Conservation (phyloP, 139 green algal species). For the Diplosphaera chodatii region DNA sequence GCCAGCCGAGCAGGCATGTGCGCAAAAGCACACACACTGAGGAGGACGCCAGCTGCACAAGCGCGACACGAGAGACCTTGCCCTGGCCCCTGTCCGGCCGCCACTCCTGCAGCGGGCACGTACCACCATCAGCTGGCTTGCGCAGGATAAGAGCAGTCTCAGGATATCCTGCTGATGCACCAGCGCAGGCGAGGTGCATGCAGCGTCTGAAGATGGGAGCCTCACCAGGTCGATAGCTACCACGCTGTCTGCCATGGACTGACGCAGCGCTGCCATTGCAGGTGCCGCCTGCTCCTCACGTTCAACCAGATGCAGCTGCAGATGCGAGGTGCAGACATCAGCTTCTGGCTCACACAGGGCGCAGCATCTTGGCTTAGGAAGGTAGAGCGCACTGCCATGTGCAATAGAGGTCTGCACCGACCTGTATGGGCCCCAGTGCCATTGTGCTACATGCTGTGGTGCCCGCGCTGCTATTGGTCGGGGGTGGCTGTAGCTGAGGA, state of each 20-base stretch:
- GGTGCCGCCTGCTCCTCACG: background rate
- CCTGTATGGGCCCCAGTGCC: background rate
- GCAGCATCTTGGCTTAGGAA: too few relatives aligned
- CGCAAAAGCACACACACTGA: slow-evolving; percentile 6
- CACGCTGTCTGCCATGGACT: background rate
- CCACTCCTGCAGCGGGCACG: slow-evolving; percentile 2
- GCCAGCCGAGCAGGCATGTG: slow-evolving; percentile 11
- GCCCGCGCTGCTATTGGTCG: background rate
- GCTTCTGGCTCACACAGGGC: background rate
- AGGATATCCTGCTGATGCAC: too few relatives aligned
- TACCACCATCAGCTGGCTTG: too few relatives aligned
- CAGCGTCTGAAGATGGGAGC: too few relatives aligned
- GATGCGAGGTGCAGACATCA: background rate
- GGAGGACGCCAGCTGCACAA: slow-evolving; percentile 20
- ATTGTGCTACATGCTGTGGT: background rate
- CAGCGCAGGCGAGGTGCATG: too few relatives aligned
- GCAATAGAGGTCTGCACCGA: too few relatives aligned
- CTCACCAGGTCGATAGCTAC: background rate
- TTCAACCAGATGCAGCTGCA: background rate
- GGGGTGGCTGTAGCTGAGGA: background rate
- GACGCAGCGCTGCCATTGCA: background rate
- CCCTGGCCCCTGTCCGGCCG: background rate
- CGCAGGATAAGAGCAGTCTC: too few relatives aligned
- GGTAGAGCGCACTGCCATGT: too few relatives aligned
- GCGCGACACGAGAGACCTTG: slow-evolving; percentile 2